phyloP scores from a whole-genome alignment of 2,329 filamentous ascomycete species.

The Fusarium liriodendri region DNA sequence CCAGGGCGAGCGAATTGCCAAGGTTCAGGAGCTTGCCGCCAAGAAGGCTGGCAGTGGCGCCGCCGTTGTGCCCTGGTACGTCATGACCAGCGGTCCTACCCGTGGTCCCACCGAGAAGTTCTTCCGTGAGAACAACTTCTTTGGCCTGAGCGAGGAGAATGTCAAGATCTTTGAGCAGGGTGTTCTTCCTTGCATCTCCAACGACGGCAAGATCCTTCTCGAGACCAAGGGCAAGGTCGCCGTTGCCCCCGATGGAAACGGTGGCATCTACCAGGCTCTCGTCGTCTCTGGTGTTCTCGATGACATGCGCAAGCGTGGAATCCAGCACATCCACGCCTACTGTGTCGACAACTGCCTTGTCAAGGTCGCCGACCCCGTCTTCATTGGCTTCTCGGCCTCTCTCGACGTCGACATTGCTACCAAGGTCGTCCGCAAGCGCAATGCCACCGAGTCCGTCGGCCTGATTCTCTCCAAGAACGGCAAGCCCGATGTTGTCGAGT shows the following conservation, averaged over 20 bases:
- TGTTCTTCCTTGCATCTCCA: conserved; percentile 94
- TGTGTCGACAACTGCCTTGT: conserved; percentile 99
- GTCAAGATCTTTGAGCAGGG: conserved; percentile 97
- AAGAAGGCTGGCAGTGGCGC: conserved; percentile 69
- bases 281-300: conserved; percentile 82
- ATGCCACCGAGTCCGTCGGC: conserved; percentile 94
- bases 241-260: conserved; percentile 96
- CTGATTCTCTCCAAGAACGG: conserved; percentile 96
- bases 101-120: conserved; percentile 91
- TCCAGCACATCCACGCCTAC: conserved; percentile 96
- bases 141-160: conserved; percentile 87
- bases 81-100: conserved; percentile 98
- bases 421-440: conserved; percentile 99
- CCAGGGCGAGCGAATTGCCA: conserved; percentile 92
- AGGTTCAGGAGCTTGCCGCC: conserved; percentile 83
- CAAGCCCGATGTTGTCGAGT: conserved; percentile 97
- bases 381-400: conserved; percentile 91
- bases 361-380: conserved; percentile 95
- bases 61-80: conserved; percentile 92
- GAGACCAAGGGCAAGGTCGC: conserved; percentile 92
- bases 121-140: conserved; percentile 90
- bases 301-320: conserved; percentile 89
- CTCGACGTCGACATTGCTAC: conserved; percentile 95
- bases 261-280: conserved; percentile 94
- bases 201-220: conserved; percentile 96